phyloP scores from a whole-genome alignment of 768 basidiomycete species.

The Psilocybe cyanescens region DNA sequence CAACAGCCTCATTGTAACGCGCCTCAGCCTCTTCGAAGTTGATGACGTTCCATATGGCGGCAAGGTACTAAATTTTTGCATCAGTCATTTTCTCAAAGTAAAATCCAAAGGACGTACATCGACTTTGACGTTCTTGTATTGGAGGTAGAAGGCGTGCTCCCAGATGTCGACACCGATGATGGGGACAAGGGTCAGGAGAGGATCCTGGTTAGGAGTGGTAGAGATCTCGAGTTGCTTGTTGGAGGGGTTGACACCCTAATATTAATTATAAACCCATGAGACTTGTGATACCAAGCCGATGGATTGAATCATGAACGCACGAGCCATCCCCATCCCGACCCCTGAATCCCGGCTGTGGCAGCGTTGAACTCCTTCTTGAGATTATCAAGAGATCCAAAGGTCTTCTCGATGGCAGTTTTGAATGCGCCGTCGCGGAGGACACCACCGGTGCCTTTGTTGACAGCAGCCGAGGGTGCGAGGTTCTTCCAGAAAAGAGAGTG shows the following conservation, averaged over 20 bases:
- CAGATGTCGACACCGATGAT: slow-evolving; percentile 94
- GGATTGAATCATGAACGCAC: slow-evolving; percentile 48
- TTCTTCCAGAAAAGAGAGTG: slow-evolving; percentile 98
- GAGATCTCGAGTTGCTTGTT: slow-evolving; percentile 80
- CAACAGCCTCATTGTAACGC: slow-evolving; percentile 53
- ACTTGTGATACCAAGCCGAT: background rate
- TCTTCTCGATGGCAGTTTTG: slow-evolving; percentile 60
- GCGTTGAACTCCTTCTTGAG: slow-evolving; percentile 86
- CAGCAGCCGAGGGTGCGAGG: slow-evolving; percentile 65
- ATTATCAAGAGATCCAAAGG: slow-evolving; percentile 73
- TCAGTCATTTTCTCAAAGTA: slow-evolving; percentile 27
- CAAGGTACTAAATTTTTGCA: slow-evolving; percentile 84
- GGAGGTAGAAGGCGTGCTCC: slow-evolving; percentile 97
- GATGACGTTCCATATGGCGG: slow-evolving; percentile 95
- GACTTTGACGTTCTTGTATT: slow-evolving; percentile 94
- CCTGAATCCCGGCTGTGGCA: slow-evolving; percentile 85
- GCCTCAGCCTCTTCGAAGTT: slow-evolving; percentile 88
- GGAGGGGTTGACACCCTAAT: slow-evolving; percentile 69
- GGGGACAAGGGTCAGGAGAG: slow-evolving; percentile 73
- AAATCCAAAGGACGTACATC: slow-evolving; percentile 63
- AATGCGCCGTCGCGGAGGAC: slow-evolving; percentile 63
- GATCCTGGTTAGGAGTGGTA: slow-evolving; percentile 97
- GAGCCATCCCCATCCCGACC: slow-evolving; percentile 97
- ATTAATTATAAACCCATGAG: background rate
- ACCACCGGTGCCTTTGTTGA: slow-evolving; percentile 64